Evolutionary conservation across 345 rosid species (phyloP), one percentile per base, ranked within the genome.

Genomic region (Excoecaria cochinchinensis): DNA sequence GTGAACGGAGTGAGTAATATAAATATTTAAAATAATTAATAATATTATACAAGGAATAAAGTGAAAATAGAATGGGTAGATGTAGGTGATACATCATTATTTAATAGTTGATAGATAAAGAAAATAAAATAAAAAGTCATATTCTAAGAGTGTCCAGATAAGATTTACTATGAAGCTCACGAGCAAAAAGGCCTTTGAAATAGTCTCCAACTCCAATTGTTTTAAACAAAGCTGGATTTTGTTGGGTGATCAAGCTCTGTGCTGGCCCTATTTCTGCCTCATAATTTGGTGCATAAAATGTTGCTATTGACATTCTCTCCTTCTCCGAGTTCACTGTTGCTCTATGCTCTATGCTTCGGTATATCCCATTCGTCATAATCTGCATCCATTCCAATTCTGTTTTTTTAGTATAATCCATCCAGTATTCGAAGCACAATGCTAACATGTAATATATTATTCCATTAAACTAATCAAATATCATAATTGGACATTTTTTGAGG

Each of bases 251-350:
- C 71, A 86, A 82, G 75, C 90, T 82, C 16, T 76, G 47, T 19
- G 93, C 88, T 0, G 93, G 89, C 8, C 84, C 82, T 3, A 87
- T 65, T 24, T 77, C 74, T 2, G 84, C 77, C 48, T 76, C 83
- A 64, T 62, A 74, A 6, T 65, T 73, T 0, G 86, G 79, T 55
- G 72, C 57, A 22, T 60, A 77, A 72, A 88, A 88, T 38, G 85
- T 71, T 8, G 89, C 90, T 44, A 87, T 64, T 4, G 90, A 86
- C 51, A 86, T 71, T 48, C 87, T 85, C 67, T 86, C 91, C 63
- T 71, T 83, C 6, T 69, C 80, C 0, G 77, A 59, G 24, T 85
- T 86, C 53, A 88, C 86, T 31, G 79, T 75, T 15, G 81, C 90
- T 5, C 89, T 73, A 74, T 85, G 89, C 79, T 84, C 89, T 0